Evolutionary conservation across 768 basidiomycete genomes (phyloP).

Genomic region (Hypholoma sublateritium): DNA sequence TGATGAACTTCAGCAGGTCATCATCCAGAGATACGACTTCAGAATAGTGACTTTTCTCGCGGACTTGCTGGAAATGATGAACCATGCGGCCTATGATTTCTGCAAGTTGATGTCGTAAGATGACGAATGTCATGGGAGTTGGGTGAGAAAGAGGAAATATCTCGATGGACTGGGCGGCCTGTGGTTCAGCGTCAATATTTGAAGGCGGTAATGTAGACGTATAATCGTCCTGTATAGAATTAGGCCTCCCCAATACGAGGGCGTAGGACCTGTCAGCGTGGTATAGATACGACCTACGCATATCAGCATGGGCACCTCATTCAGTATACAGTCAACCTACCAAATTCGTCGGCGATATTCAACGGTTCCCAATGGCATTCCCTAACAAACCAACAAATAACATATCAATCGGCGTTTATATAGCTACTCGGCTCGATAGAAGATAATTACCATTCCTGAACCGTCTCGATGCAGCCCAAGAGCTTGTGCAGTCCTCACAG

Average conservation of each 20-base stretch:
- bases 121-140: slow-evolving; percentile 85
- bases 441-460: slow-evolving; percentile 63
- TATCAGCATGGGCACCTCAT: neutral
- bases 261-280: slow-evolving; percentile 94
- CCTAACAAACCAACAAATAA: slow-evolving; percentile 36
- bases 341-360: slow-evolving; percentile 92
- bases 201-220: slow-evolving; percentile 78
- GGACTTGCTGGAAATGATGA: slow-evolving; percentile 89
- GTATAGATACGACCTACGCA: slow-evolving; percentile 75
- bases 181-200: slow-evolving; percentile 67
- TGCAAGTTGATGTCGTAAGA: slow-evolving; percentile 81
- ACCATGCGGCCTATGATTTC: slow-evolving; percentile 87
- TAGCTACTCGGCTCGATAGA: neutral
- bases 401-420: neutral
- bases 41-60: slow-evolving; percentile 73
- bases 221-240: slow-evolving; percentile 87
- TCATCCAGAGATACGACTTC: slow-evolving; percentile 84
- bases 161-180: slow-evolving; percentile 42
- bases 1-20: slow-evolving; percentile 76
- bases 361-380: slow-evolving; percentile 70
- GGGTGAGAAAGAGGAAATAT: slow-evolving; percentile 65
- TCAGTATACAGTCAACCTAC: slow-evolving; percentile 36
- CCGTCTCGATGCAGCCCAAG: slow-evolving; percentile 92
- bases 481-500: slow-evolving; percentile 90
- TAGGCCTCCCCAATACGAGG: slow-evolving; percentile 86